phyloP scores from a whole-genome alignment of 2,329 filamentous ascomycete species.

The Byssothecium circinans region DNA sequence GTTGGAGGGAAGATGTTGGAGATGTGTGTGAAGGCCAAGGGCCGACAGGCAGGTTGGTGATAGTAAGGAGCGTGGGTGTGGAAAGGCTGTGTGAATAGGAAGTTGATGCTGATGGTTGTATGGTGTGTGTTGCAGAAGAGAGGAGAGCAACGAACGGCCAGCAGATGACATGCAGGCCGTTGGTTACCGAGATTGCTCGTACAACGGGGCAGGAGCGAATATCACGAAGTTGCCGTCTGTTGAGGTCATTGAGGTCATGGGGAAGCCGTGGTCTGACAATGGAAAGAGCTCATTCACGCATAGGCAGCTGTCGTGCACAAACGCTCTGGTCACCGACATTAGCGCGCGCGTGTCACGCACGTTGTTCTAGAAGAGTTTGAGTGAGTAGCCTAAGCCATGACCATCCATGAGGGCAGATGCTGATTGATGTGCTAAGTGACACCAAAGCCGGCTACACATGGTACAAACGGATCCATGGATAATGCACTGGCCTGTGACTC shows the following conservation, averaged over 20 bases:
- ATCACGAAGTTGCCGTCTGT: background rate
- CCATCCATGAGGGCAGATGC: no score
- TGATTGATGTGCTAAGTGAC: no score
- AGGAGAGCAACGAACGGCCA: no score
- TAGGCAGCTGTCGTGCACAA: background rate
- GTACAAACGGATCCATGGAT: no score
- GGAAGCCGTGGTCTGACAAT: background rate
- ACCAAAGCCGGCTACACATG: no score
- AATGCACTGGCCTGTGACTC: no score
- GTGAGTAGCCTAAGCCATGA: no score
- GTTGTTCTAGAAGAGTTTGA: no score
- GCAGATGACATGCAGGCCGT: no score
- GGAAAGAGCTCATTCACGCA: background rate
- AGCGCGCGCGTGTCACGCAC: no score
- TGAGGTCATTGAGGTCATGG: background rate
- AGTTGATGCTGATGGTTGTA: background rate
- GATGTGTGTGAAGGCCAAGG: background rate
- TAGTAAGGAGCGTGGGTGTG: background rate
- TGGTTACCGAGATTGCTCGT: background rate
- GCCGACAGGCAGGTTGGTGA: background rate
- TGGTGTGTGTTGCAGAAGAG: no score
- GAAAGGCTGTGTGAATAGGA: background rate
- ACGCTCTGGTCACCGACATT: background rate
- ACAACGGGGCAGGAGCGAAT: background rate
- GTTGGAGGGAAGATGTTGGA: background rate